These are phyloP conservation scores for Kazachstania taianensis DNA, from an alignment of 805 yeast genomes.

Conservation along the genomic window DNA sequence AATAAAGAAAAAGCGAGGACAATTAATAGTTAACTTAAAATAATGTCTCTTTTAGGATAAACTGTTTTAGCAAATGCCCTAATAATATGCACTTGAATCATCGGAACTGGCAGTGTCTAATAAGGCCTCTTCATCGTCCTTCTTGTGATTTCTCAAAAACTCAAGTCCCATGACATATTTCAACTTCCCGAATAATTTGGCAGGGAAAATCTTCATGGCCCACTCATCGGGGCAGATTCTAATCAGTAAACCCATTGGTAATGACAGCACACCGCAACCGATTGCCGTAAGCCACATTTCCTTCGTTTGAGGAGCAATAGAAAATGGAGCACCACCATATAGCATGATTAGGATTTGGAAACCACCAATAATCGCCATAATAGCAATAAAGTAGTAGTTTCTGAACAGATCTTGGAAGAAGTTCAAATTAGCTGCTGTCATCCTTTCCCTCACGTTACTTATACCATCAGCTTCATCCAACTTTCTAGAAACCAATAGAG, in stretches of 20 bases:
- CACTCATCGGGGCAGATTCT: constrained; percentile 78
- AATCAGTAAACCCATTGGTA: constrained; percentile 70
- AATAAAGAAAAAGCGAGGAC: too few species aligned
- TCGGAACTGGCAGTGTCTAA: constrained; percentile 10
- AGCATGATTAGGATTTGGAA: constrained; percentile 87
- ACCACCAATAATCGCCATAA: constrained; percentile 66
- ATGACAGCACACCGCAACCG: constrained; percentile 65
- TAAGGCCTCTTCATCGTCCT: constrained; percentile 24
- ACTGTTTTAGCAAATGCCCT: too few species aligned
- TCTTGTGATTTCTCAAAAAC: constrained; percentile 13
- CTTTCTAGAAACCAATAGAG: constrained; percentile 81
- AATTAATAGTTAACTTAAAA: too few species aligned
- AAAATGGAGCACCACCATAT: constrained; percentile 94
- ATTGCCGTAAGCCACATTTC: constrained; percentile 87
- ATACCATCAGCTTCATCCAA: constrained; percentile 79
- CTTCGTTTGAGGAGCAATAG: constrained; percentile 68
- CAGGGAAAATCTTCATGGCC: constrained; percentile 59
- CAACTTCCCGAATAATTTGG: constrained; percentile 21
- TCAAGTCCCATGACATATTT: constrained; percentile 19
- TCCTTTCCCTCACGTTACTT: constrained; percentile 44
- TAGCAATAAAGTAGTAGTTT: constrained; percentile 71
- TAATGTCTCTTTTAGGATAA: not conserved
- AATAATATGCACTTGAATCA: constrained; percentile 25
- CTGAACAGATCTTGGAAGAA: constrained; percentile 73
- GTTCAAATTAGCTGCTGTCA: constrained; percentile 57